Evolutionary conservation across 73 alveolate species (phyloP), one percentile per base, ranked within the genome.

Genomic region (Diophrys appendiculata): DNA sequence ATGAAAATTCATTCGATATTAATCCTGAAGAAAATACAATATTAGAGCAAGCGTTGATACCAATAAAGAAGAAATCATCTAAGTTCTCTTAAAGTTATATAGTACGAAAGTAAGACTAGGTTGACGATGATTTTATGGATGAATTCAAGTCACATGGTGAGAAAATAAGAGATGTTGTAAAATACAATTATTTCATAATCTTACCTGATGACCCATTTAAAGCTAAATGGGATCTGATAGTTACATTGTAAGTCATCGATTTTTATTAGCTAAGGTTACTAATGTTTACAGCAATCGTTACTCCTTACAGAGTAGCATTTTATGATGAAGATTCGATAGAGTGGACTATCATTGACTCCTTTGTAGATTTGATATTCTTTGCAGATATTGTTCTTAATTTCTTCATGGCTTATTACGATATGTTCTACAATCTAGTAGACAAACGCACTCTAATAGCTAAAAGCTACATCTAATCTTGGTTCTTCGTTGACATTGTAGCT

Each of bases 301-400:
- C 95, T 30, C 99, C 99, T 26, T 92, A 92, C 73, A 77, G 95
- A 27, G 68, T 95, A 8, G 97, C 98, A 74, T 94, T 94, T 82
- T 73, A 83, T 1, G 97, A 94, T 24, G 80, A 52, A 35, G 83
- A 60, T 54, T 83, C 75, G 35, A 52, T 69, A 14, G 34, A 74
- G 14, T 68, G 89, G 85, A 72, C 18, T 8, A 33, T 72, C 34
- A 22, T 82, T 67, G 95, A 90, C 34, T 35, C 88, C 22, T 30
- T 90, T 14, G 81, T 90, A 33, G 92, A 81, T 73, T 52, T 82
- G 3, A 28, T 82, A 54, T 77, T 87, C 68, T 78, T 86, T 24
- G 78, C 82, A 27, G 97, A 90, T 88, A 79, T 90, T 29, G 83
- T 90, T 0, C 69, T 90, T 27, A 87, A 83, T 33, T 87, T 90